These are phyloP conservation scores for Berberis thunbergii DNA, from an alignment of 164 flowering plant genomes.

Conservation along the genomic window DNA sequence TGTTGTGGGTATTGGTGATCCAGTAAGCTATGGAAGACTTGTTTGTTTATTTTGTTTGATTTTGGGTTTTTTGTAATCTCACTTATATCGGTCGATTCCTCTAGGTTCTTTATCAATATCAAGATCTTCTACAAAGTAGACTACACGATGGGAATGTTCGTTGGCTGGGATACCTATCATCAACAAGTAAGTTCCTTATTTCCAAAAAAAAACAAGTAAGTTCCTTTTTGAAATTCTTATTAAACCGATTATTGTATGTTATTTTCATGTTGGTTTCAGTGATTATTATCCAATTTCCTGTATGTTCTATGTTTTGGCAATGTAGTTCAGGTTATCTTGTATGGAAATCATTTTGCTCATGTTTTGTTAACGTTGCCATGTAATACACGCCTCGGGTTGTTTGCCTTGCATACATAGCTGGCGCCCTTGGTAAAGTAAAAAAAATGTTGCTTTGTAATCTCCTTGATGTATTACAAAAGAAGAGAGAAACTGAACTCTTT, in stretches of 20 bases:
- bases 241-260: background rate
- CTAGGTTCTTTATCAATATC: slow-evolving; percentile 53
- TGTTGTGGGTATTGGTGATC: slow-evolving; percentile 58
- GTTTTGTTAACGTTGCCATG: background rate
- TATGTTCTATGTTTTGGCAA: background rate
- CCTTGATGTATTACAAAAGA: too few relatives aligned
- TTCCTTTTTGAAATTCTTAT: background rate
- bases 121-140: slow-evolving; percentile 28
- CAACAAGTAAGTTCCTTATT: slow-evolving; percentile 47
- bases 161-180: slow-evolving; percentile 84
- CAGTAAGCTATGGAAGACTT: slow-evolving; percentile 30
- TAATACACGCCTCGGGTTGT: too few relatives aligned
- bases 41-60: background rate
- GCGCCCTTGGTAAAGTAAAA: too few relatives aligned
- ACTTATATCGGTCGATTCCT: background rate
- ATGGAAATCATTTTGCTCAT: background rate
- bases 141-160: slow-evolving; percentile 43
- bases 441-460: too few relatives aligned
- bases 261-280: background rate
- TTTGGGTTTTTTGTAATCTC: background rate
- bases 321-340: background rate
- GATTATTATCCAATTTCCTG: background rate
- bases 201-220: background rate
- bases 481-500: too few relatives aligned
- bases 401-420: too few relatives aligned